Evolutionary conservation across 257 asterid species (phyloP).

Genomic region (Cruciata laevipes): DNA sequence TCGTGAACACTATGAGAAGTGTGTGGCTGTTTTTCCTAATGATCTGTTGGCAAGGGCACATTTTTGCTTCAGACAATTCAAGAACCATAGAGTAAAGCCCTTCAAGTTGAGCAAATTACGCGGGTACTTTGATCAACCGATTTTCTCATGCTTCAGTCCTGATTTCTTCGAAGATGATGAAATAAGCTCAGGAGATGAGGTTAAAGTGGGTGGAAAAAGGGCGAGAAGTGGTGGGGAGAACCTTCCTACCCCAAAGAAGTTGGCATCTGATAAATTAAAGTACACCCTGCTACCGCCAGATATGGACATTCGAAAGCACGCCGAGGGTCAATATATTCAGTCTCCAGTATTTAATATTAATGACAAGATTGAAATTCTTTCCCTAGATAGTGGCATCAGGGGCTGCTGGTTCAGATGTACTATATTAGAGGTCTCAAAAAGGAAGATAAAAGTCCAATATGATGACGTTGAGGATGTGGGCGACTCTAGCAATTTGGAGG

Average conservation of each 20-base stretch:
- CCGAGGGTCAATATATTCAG: conserved; percentile 31
- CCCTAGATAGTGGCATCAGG: conserved; percentile 96
- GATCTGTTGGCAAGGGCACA: conserved; percentile 65
- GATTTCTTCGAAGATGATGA: conserved; percentile 90
- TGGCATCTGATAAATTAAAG: conserved; percentile 41
- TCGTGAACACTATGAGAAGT: conserved; percentile 79
- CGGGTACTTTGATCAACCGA: conserved; percentile 73
- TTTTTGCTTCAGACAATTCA: conserved; percentile 83
- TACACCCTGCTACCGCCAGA: conserved; percentile 29
- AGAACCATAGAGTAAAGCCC: conserved; percentile 69
- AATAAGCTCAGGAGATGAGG: conserved; percentile 61
- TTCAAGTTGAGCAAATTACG: conserved; percentile 72
- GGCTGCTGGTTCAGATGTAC: conserved; percentile 98
- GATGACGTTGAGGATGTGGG: conserved; percentile 79
- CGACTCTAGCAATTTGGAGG: conserved; percentile 64
- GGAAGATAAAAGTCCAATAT: conserved; percentile 56
- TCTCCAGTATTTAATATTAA: conserved; percentile 30
- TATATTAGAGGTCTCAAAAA: conserved; percentile 51
- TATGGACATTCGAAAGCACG: conserved; percentile 37
- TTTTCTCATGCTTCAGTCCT: conserved; percentile 86
- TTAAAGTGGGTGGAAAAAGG: conserved; percentile 68
- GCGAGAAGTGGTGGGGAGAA: conserved; percentile 46
- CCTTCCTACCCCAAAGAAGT: conserved; percentile 38
- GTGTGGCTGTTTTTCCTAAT: conserved; percentile 65
- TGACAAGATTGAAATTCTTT: conserved; percentile 74